Base-by-base conservation (phyloP, 176 grass and related monocot genomes). In the Olyra latifolia region DNA sequence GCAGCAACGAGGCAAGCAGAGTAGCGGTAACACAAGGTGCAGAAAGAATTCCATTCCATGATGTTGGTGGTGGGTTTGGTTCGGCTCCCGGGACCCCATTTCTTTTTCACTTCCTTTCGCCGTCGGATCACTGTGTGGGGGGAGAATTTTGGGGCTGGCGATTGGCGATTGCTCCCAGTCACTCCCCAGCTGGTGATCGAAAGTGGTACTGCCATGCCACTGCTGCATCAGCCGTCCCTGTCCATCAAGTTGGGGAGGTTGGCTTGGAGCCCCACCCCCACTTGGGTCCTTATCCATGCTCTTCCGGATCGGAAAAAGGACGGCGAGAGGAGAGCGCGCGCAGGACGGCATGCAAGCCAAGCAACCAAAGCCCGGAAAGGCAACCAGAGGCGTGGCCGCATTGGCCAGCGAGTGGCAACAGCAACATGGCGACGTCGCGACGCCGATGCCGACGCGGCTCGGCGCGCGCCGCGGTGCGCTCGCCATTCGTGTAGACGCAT, bases 321-420 rank as follows among this genome's bases (percentile, higher is more conserved):
- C 32, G 24, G 5, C 1, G 9, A 59, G 48, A 2, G 32, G 84
- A 5, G 60, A 38, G 72, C 69, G 55, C 14, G 35, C 5, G 27
- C 63, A 0, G 44, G 20, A 39, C 45, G 76, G 44, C 76, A 17
- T n/a, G n/a, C n/a, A n/a, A 78, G 44, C 20, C 42, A 62, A 46
- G 14, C 0, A 8, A 8, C 17, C 23, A 13, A 3, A 19, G 28
- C 17, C 14, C 11, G 1, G 23, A 69, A 62, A 46, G 67, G 30
- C 66, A n/a, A 12, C 20, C 1, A 11, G 70, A 60, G 62, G 62
- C 85, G 78, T 76, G 71, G 41, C 62, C 70, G 85, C 79, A 29
- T 80, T 80, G 76, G 75, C 83, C 67, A 73, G 68, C 55, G 13
- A 73, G 30, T 16, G n/a, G n/a, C n/a, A n/a, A n/a, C n/a, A n/a